Conservation (phyloP, 495 filamentous ascomycete species). For the Xylaria telfairii region DNA sequence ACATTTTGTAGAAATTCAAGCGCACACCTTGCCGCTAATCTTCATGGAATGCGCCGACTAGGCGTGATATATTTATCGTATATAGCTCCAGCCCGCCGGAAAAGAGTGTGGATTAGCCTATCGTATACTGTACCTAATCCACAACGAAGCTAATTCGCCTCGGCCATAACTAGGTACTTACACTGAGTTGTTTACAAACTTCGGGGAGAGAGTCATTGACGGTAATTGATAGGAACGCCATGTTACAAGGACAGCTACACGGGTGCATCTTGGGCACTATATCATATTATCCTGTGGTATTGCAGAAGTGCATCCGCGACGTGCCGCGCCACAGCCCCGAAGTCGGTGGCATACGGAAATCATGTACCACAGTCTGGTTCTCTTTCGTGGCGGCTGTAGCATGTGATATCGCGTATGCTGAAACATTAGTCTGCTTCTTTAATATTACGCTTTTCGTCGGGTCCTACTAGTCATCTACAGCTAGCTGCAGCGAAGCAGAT, state of each 20-base stretch:
- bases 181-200: too few species aligned
- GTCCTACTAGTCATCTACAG: neutral
- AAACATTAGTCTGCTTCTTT: neutral
- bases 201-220: neutral
- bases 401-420: neutral
- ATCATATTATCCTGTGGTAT: neutral
- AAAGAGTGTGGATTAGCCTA: neutral
- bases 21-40: neutral
- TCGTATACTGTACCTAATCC: too few species aligned
- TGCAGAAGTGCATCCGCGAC: conserved; percentile 5
- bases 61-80: too few species aligned
- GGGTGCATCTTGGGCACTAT: neutral
- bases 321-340: conserved; percentile 3
- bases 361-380: neutral
- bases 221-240: too few species aligned
- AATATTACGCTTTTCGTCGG: neutral
- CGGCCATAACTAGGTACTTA: too few species aligned
- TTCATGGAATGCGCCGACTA: neutral
- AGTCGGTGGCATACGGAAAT: conserved; percentile 1
- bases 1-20: neutral
- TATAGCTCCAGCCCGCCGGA: neutral
- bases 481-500: neutral
- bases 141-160: neutral
- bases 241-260: neutral
- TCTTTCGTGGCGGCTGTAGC: neutral